phyloP scores from a whole-genome alignment of 1,139 yeast genomes.

The Pichia sp. region DNA sequence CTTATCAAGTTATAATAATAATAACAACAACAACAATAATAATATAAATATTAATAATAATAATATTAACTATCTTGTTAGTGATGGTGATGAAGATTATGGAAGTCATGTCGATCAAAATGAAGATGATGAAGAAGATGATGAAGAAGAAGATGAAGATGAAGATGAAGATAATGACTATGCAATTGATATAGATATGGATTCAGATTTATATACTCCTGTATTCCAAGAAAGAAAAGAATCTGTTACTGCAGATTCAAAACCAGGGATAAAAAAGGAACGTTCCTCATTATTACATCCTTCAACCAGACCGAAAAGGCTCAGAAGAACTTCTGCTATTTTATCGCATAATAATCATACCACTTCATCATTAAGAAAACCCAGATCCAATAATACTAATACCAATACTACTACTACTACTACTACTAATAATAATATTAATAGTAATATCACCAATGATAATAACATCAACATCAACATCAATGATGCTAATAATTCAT shows the following conservation, averaged over 20 bases:
- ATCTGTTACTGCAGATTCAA: conserved; percentile 20
- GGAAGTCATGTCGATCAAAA: conserved; percentile 21
- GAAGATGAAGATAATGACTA: conserved; percentile 17
- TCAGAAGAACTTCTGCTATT: conserved; percentile 9
- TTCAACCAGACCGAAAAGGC: conserved; percentile 12
- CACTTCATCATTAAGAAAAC: conserved; percentile 10
- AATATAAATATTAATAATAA: background rate
- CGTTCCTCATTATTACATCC: conserved; percentile 10
- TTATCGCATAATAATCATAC: conserved; percentile 10
- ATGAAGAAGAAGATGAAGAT: conserved; percentile 20
- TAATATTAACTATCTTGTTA: conserved; percentile 23
- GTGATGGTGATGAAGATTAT: conserved; percentile 24
- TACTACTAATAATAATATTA: too few relatives aligned
- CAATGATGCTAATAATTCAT: background rate
- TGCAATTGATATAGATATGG: conserved; percentile 9
- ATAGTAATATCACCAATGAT: too few relatives aligned
- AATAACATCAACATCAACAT: conserved; percentile 3
- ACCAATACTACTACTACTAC: conserved; percentile 10
- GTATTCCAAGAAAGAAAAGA: conserved; percentile 26
- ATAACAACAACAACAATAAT: conserved; percentile 15
- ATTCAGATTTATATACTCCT: conserved; percentile 24
- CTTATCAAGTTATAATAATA: conserved; percentile 1
- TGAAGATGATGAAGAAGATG: conserved; percentile 21
- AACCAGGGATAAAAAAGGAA: conserved; percentile 15
- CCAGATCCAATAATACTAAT: conserved; percentile 8